Evolutionary conservation across 495 filamentous ascomycete genomes (phyloP).

Genomic region (Xylaria scruposa): DNA sequence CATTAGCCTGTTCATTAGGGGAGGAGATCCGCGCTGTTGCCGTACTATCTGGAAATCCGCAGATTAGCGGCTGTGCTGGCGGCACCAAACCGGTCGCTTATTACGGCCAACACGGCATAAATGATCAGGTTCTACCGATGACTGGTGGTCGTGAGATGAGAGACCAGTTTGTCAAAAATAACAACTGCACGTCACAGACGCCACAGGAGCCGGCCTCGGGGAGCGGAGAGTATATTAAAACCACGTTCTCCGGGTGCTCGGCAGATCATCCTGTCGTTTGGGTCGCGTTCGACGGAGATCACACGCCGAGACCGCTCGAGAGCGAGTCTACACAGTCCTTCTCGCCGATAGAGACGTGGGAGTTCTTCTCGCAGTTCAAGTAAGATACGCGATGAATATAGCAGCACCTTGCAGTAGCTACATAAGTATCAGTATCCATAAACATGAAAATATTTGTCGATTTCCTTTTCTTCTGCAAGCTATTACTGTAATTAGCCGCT

Average conservation of each 20-base stretch:
- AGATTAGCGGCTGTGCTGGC: slow-evolving; percentile 49
- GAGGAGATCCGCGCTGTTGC: slow-evolving; percentile 53
- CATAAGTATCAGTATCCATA: not conserved
- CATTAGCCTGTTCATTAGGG: slow-evolving; percentile 51
- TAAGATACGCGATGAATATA: not conserved
- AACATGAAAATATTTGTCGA: not conserved
- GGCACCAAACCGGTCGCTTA: slow-evolving; percentile 53
- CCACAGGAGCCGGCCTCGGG: slow-evolving; percentile 40
- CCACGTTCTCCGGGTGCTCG: slow-evolving; percentile 38
- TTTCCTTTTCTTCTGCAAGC: not conserved
- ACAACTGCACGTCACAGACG: slow-evolving; percentile 40
- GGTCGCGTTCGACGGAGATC: slow-evolving; percentile 37
- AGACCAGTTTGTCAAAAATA: slow-evolving; percentile 49
- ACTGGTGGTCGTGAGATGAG: slow-evolving; percentile 42
- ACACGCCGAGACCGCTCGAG: slow-evolving; percentile 39
- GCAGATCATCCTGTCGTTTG: slow-evolving; percentile 40
- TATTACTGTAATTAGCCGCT: not conserved
- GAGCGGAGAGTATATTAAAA: slow-evolving; percentile 40
- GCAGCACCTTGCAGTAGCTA: not conserved
- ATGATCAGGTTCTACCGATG: slow-evolving; percentile 49
- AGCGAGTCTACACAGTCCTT: slow-evolving; percentile 37
- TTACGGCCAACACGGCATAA: slow-evolving; percentile 51
- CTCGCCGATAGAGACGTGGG: slow-evolving; percentile 44
- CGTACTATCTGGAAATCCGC: slow-evolving; percentile 47
- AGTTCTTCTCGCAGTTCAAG: slow-evolving; percentile 42